Evolutionary conservation across 768 basidiomycete genomes (phyloP), one percentile per base, ranked within the genome.

Genomic region (Macrolepiota albuminosa): DNA sequence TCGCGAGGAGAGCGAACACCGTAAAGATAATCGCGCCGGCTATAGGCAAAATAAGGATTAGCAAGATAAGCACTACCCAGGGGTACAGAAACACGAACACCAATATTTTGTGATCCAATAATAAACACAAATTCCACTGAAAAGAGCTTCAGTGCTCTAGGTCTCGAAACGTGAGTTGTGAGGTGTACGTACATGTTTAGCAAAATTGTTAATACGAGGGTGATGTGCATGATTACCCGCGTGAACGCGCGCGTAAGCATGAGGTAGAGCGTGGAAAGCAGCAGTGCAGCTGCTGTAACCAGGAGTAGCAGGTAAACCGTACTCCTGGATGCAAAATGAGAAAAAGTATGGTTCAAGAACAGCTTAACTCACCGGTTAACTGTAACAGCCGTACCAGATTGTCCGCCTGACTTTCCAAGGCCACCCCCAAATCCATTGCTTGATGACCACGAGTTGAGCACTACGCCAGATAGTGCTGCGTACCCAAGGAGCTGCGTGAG

Each of bases 11-110:
- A 0, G 91, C 89, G 59, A 94, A 87, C 58, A 93, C 71, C 2
- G 89, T 88, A 76, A 92, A 92, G 60, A 93, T 86, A 66, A 93
- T 89, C 2, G 92, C 91, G 9, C 88, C 91, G 51, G 89, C 88
- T 89, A 68, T 62, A 48, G 46, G 24, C 1, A 36, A 61, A 55
- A 7, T 11, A 46, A 36, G 4, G 33, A 29, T 14, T 18, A 29
- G 55, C 51, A 56, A 57, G 62, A 48, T 1, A n/a, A 39, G 21
- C 31, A 13, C 26, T 8, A 14, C 18, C n/a, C 67, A 58, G 45
- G 34, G 37, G 29, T 4, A 50, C 0, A 47, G 56, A 57, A 57
- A 21, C 6, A 74, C 85, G 56, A 65, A 89, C 86, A 88, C 65
- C 83, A 88, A 66, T 87, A 89, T 67, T 77, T 81, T 11, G 81